Base-by-base conservation (phyloP, 2,329 filamentous ascomycete genomes). In the Cladophialophora yegresii region DNA sequence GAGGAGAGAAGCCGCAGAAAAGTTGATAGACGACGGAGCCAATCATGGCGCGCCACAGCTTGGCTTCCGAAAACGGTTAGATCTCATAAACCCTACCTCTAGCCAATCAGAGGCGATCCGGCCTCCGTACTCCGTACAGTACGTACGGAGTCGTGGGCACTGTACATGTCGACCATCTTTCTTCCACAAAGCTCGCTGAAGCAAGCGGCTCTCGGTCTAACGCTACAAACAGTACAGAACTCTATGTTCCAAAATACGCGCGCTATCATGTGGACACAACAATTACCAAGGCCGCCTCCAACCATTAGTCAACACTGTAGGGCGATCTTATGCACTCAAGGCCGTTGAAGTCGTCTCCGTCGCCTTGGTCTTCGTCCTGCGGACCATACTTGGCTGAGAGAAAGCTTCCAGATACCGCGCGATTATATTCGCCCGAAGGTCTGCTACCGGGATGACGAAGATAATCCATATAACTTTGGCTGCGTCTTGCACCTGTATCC, bases 391-490 rank as follows among this genome's bases (percentile, higher is more conserved):
- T 63, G 7, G 66, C 57, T 12, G 57, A 58, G 9, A 65, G 55
- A 10, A 69, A 45, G 16, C 62, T 63, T n/a, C 67, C 64, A 22
- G 64, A 65, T 23, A 67, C n/a, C 12, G 10, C 43, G 10, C 58
- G 61, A 32, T 64, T 67, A 26, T 67, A 64, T 43, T 66, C 64
- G n/a, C 54, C 62, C 13, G 67, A 63, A 7, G 58, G 32, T 30
- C 58, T 47, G 33, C 61, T 68, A 1, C 67, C 67, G 8, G 59
- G 67, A 54, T 69, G 67, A 22, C 57, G 61, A 23, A 69, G 53
- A 28, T 69, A 69, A 47, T 69, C 67, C 64, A 69, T 67, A 43
- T 66, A 66, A 58, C 61, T 58, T 49, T 33, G 58, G 62, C 53
- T 49, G 12, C 59, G 61, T 23, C 55, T 50, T 28, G 51, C 50